Percentiles rank a stretch among this genome's conserved stretches.
These are phyloP conservation scores for Arabidopsis lyrata DNA, from an alignment of 441 rosid genomes.

Conservation along the genomic window DNA sequence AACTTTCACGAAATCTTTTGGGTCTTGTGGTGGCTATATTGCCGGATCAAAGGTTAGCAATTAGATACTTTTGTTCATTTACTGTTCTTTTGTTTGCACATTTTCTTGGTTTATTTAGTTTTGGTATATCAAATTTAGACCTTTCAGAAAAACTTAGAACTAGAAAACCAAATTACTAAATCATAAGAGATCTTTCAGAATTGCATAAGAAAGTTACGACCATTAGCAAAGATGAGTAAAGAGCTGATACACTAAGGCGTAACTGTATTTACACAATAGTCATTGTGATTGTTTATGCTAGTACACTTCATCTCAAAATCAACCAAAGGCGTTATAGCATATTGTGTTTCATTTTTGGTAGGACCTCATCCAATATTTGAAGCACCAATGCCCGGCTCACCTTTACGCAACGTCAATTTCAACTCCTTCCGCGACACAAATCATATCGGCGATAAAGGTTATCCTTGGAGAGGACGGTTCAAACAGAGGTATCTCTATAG, in stretches of 20 bases:
- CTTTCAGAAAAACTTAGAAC: background rate
- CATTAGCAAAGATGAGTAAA: background rate
- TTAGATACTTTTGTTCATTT: background rate
- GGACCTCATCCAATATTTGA: constrained; percentile 82
- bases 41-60: constrained; percentile 78
- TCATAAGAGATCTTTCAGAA: no score
- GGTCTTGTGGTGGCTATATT: constrained; percentile 95
- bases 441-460: constrained; percentile 80
- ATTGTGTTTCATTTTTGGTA: constrained; percentile 21
- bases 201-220: no score
- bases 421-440: constrained; percentile 90
- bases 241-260: background rate
- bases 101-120: background rate
- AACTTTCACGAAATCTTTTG: constrained; percentile 90
- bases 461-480: constrained; percentile 93
- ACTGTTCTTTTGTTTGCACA: background rate
- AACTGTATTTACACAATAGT: background rate
- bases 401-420: constrained; percentile 91
- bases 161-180: background rate
- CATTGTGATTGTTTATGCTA: background rate
- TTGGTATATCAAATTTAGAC: background rate
- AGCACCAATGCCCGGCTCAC: constrained; percentile 84
- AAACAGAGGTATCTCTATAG: constrained; percentile 62
- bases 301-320: background rate
- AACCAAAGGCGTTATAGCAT: background rate